Base-by-base conservation (phyloP, 768 basidiomycete species). In the Psilocybe subaeruginosa region DNA sequence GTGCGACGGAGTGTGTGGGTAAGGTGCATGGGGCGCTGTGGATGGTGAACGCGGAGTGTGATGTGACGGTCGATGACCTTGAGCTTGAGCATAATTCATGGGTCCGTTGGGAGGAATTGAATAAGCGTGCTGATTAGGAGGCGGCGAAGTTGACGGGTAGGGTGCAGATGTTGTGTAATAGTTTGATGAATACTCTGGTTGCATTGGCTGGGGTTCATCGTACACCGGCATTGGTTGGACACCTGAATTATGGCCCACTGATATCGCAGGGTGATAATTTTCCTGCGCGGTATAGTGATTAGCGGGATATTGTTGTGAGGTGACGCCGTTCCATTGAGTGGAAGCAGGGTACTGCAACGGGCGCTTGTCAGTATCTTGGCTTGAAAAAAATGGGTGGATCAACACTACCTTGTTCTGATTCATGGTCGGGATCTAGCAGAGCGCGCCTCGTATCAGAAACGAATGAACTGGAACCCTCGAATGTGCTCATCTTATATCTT, bases 311-410 rank as follows among this genome's bases (percentile, higher is more conserved):
- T 75, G 74, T 53, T 76, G 74, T 41, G 62, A 43, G 47, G 70
- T 63, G 45, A 58, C 64, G 47, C 64, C 62, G 62, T 66, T 74
- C 78, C 80, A 82, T 46, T 80, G 74, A 49, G 60, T 64, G 48
- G 74, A 62, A 55, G 77, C 65, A 66, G 67, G 59, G 66, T 72
- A 72, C 68, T 80, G 64, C 35, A 19, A 58, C 65, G 71, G 43
- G 68, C 66, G 67, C 67, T 68, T 64, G 57, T 63, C 53, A 58
- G 60, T 31, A 60, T 55, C 56, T 31, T 23, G 16, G 43, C 50
- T 52, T 23, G 23, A 23, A 23, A 23, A 56, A 59, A 50, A 60
- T 41, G 52, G 17, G 43, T 56, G 41, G 30, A 30, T 29, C 8
- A 59, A 14, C 11, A 62, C 47, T 56, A 72, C 70, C 69, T 70